Base-by-base conservation (phyloP, 352 stramenopile genomes). In the Labyrinthula sp. region DNA sequence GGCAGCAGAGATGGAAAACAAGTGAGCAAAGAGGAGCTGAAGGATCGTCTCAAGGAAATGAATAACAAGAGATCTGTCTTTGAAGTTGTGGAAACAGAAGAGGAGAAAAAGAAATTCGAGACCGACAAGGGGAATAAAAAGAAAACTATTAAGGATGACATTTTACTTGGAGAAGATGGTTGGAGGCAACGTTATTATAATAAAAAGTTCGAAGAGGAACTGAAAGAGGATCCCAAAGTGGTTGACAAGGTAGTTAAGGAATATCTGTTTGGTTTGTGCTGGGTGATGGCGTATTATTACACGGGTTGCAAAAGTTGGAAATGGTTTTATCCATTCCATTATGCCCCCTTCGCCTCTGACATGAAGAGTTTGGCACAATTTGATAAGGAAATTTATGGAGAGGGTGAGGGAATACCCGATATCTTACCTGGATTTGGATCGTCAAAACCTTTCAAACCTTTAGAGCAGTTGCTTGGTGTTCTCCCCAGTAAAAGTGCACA, bases 261-360 rank as follows among this genome's bases (percentile, higher is more conserved):
- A 0, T 99, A 97, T 63, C 82, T 98, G 22, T 75, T 93, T 63
- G 90, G 90, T 10, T 63, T 99, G 17, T 94, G 82, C 62, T 99
- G 90, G 90, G 87, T 98, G 8, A 94, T 98, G 79, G 78, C 78
- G 46, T 99, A 99, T 62, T 99, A 99, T 60, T 99, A 98, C 66
- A 56, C 69, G 29, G 90, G 90, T 1, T 84, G 81, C 41, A 71
- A 73, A 36, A 94, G 77, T 2, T 99, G 90, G 90, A 80, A 78
- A 20, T 99, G 88, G 88, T 99, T 89, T 57, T 99, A 92, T 58
- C 88, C 89, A 2, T 96, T 93, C 59, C 90, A 98, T 63, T 99
- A 98, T 58, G 82, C 86, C 5, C 89, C 89, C 1, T 97, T 97
- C 72, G 72, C 92, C 10, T 95, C 80, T 0, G 89, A 97, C 66